Evolutionary conservation across 192 early-diverging fungal genomes (phyloP).

Genomic region (Glomus cerebriforme): DNA sequence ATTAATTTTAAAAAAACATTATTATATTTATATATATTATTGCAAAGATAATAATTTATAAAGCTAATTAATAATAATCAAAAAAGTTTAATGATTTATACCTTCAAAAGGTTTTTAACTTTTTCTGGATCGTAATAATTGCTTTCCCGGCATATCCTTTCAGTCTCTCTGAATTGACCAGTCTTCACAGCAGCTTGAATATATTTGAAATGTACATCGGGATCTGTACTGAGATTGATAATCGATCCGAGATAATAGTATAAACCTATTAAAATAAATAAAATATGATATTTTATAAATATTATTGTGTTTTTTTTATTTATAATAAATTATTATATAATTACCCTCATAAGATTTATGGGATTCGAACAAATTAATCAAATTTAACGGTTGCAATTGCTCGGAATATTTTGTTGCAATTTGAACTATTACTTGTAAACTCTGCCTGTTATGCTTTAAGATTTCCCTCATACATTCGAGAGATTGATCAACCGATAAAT

Average conservation of each 20-base stretch:
- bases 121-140: slow-evolving; percentile 96
- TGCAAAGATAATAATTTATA: not conserved
- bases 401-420: slow-evolving; percentile 97
- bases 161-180: slow-evolving; percentile 96
- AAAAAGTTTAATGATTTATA: slow-evolving; percentile 21
- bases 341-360: slow-evolving; percentile 87
- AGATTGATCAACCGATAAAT: slow-evolving; percentile 95
- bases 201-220: slow-evolving; percentile 98
- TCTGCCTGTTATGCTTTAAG: slow-evolving; percentile 92
- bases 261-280: slow-evolving; percentile 55
- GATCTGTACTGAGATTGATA: slow-evolving; percentile 93
- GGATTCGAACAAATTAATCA: slow-evolving; percentile 91
- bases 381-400: slow-evolving; percentile 82
- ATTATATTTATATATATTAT: slow-evolving; percentile 1
- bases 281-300: too few species aligned
- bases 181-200: slow-evolving; percentile 94
- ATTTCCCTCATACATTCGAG: slow-evolving; percentile 93
- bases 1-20: slow-evolving; percentile 1
- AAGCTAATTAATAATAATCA: too few species aligned
- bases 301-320: not conserved
- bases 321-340: not conserved
- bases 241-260: slow-evolving; percentile 97
- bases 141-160: slow-evolving; percentile 95
- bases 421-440: slow-evolving; percentile 94
- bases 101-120: slow-evolving; percentile 98